phyloP scores from a whole-genome alignment of 1,139 yeast species.

The Blastobotrys elegans region DNA sequence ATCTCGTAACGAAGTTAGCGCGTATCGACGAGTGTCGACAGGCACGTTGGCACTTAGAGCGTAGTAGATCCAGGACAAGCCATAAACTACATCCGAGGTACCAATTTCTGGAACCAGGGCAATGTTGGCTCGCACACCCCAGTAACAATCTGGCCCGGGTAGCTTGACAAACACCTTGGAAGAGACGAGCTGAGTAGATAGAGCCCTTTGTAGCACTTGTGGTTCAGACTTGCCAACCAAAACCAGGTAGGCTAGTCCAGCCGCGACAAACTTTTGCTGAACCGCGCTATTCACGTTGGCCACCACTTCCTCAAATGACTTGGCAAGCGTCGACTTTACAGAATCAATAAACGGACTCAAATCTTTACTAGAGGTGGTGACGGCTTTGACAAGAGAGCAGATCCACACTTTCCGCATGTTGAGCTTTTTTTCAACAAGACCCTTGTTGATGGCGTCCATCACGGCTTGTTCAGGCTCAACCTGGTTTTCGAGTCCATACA shows the following conservation, averaged over 20 bases:
- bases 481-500: constrained; percentile 21
- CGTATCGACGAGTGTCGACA: constrained; percentile 9
- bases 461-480: constrained; percentile 21
- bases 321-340: constrained; percentile 37
- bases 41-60: constrained; percentile 19
- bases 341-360: constrained; percentile 27
- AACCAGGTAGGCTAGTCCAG: constrained; percentile 32
- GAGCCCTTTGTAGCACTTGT: not conserved
- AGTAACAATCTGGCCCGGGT: constrained; percentile 22
- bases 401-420: constrained; percentile 68
- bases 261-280: constrained; percentile 30
- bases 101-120: constrained; percentile 23
- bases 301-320: constrained; percentile 38
- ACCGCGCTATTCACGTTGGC: constrained; percentile 28
- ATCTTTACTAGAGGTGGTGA: constrained; percentile 20
- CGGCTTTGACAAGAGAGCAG: constrained; percentile 42
- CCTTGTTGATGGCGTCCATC: constrained; percentile 43
- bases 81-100: constrained; percentile 27
- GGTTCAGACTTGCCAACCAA: constrained; percentile 14
- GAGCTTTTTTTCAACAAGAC: constrained; percentile 61
- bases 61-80: constrained; percentile 28
- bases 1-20: constrained; percentile 13
- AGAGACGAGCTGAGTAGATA: not conserved
- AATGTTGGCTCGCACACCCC: constrained; percentile 27
- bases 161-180: constrained; percentile 9